These are phyloP conservation scores for Phyllosticta citribraziliensis DNA, from an alignment of 2,329 filamentous ascomycete genomes.

Conservation along the genomic window DNA sequence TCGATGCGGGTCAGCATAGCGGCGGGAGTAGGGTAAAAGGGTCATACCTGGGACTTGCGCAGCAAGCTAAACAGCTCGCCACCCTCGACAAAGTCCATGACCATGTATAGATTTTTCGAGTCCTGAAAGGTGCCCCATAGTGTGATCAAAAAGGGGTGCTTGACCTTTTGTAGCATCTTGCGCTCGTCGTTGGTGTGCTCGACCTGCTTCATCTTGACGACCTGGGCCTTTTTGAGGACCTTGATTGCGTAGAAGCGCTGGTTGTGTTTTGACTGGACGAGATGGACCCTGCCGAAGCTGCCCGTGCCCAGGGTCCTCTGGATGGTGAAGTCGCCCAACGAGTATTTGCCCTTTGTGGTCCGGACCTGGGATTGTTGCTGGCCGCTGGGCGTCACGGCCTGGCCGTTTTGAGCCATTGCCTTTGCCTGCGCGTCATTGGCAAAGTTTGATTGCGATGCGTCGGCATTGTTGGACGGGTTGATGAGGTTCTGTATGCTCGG, in stretches of 20 bases:
- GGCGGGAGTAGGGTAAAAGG: constrained; percentile 11
- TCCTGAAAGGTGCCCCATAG: constrained; percentile 99
- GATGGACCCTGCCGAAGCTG: constrained; percentile 90
- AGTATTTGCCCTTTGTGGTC: constrained; percentile 95
- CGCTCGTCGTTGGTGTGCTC: constrained; percentile 99
- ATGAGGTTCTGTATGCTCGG: constrained; percentile 79
- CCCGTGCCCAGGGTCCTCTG: constrained; percentile 89
- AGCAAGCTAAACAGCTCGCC: constrained; percentile 94
- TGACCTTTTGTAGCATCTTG: constrained; percentile 89
- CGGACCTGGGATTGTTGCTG: constrained; percentile 35
- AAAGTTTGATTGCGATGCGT: constrained; percentile 15
- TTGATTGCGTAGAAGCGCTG: constrained; percentile 97
- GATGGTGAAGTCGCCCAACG: constrained; percentile 79
- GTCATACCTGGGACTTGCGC: constrained; percentile 77
- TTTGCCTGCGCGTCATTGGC: constrained; percentile 13
- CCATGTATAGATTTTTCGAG: constrained; percentile 94
- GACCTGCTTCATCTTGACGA: constrained; percentile 99
- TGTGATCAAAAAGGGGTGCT: constrained; percentile 95
- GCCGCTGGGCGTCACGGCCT: constrained; percentile 28
- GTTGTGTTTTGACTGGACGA: constrained; percentile 97
- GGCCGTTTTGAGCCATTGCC: constrained; percentile 22
- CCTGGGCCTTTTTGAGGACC: constrained; percentile 95
- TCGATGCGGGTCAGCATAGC: constrained; percentile 11
- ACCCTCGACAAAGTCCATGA: constrained; percentile 99
- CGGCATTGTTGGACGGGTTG: constrained; percentile 44